Conservation (phyloP, 208 protist genomes). For the Leptomonas seymouri region DNA sequence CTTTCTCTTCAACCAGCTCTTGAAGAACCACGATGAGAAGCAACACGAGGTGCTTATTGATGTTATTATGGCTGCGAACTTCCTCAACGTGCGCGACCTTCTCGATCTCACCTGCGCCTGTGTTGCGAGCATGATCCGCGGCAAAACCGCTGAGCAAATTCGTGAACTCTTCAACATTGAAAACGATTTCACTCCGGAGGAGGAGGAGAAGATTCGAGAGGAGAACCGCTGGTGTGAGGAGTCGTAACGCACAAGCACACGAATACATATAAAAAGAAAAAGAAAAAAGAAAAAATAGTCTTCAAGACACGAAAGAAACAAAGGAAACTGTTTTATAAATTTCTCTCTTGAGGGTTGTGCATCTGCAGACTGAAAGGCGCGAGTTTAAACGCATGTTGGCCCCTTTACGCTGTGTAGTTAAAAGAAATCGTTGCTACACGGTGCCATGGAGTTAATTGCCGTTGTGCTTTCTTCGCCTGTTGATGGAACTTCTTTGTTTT, state of each 20-base stretch:
- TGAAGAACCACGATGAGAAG: constrained; percentile 80
- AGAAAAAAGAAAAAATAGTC: no score
- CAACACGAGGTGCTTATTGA: constrained; percentile 93
- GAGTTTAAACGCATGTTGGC: no score
- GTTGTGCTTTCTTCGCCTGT: neutral
- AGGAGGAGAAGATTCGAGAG: constrained; percentile 92
- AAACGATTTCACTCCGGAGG: constrained; percentile 95
- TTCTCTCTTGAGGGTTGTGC: no score
- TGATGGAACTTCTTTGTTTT: neutral
- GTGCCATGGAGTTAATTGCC: no score
- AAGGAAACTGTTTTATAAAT: no score
- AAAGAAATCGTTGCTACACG: no score
- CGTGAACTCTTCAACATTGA: constrained; percentile 95
- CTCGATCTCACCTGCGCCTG: constrained; percentile 94
- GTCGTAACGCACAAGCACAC: no score
- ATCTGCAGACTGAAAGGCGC: no score
- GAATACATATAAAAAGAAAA: no score
- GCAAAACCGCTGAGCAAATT: constrained; percentile 95
- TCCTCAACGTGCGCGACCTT: constrained; percentile 94
- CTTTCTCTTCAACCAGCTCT: constrained; percentile 81
- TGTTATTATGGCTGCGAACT: constrained; percentile 95
- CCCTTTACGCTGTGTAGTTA: no score
- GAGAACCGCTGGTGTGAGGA: constrained; percentile 91
- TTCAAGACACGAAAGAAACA: no score
- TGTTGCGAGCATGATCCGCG: constrained; percentile 94